Percentiles rank a stretch among this genome's conserved stretches.
phyloP scores from a whole-genome alignment of 768 basidiomycete species.

The Podaxis sp. region DNA sequence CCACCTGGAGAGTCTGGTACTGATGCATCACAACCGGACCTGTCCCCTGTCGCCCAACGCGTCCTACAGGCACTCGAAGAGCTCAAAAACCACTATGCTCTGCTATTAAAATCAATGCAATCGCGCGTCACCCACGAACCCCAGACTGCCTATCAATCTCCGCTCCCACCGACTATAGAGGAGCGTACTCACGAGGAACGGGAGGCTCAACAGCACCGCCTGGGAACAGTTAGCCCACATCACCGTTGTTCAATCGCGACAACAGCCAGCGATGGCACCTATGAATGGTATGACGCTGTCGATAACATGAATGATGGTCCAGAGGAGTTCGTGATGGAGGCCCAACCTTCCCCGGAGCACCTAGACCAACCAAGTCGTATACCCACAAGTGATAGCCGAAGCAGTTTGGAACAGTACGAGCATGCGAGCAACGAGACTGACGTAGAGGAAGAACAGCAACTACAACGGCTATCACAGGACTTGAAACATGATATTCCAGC shows the following conservation, averaged over 20 bases:
- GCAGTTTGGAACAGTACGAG: slow-evolving; percentile 36
- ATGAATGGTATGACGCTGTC: slow-evolving; percentile 78
- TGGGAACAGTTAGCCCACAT: slow-evolving; percentile 19
- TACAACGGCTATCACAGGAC: slow-evolving; percentile 11
- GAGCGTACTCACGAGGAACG: slow-evolving; percentile 1
- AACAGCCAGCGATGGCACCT: slow-evolving; percentile 46
- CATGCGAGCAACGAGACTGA: slow-evolving; percentile 57
- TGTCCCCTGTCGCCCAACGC: neutral
- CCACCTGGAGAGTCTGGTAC: slow-evolving; percentile 2
- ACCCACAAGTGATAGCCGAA: slow-evolving; percentile 36
- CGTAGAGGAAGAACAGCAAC: slow-evolving; percentile 33
- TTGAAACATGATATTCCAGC: slow-evolving; percentile 21
- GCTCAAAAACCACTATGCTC: slow-evolving; percentile 15
- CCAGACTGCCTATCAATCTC: slow-evolving; percentile 8
- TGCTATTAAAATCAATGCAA: slow-evolving; percentile 10
- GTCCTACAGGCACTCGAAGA: slow-evolving; percentile 9
- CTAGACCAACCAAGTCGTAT: slow-evolving; percentile 38
- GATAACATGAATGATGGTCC: slow-evolving; percentile 67
- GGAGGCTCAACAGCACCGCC: slow-evolving; percentile 17
- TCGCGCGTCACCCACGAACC: neutral
- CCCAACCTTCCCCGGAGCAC: slow-evolving; percentile 36
- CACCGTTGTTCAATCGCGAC: slow-evolving; percentile 48
- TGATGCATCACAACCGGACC: neutral
- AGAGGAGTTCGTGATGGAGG: slow-evolving; percentile 68
- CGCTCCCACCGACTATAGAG: slow-evolving; percentile 16